Conservation (phyloP, 2,329 filamentous ascomycete species). For the Albophoma yamanashiensis region DNA sequence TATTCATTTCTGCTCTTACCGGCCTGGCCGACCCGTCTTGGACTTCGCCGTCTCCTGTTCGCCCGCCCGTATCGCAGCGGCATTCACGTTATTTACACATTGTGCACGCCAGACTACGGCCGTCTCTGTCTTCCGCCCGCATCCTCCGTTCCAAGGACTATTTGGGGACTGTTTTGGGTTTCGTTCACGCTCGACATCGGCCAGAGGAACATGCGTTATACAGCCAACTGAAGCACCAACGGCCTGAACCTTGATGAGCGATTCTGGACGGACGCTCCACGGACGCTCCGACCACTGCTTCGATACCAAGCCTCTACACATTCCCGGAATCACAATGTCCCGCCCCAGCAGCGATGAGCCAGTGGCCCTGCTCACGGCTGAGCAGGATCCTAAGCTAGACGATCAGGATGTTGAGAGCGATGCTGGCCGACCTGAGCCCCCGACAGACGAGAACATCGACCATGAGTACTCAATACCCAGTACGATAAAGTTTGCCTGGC, state of each 20-base stretch:
- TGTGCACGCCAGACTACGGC: neutral
- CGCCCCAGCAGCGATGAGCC: constrained; percentile 20
- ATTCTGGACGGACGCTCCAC: neutral
- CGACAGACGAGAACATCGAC: constrained; percentile 24
- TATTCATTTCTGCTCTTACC: neutral
- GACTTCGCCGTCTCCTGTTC: neutral
- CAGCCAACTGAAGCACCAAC: neutral
- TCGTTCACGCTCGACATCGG: neutral
- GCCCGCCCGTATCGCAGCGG: neutral
- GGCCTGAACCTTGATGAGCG: neutral
- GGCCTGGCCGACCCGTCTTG: neutral
- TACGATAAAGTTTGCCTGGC: constrained; percentile 36
- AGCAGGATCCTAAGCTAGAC: constrained; percentile 17
- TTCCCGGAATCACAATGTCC: constrained; percentile 15
- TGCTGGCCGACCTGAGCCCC: constrained; percentile 14
- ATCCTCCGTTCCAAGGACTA: neutral
- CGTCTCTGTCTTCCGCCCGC: neutral
- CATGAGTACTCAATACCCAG: constrained; percentile 34
- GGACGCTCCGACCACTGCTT: neutral
- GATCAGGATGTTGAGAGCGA: constrained; percentile 21
- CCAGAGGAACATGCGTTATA: neutral
- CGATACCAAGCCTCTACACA: neutral
- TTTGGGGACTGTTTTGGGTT: too few relatives aligned
- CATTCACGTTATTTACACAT: neutral
- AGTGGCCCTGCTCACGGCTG: constrained; percentile 17